phyloP scores from a whole-genome alignment of 2,329 filamentous ascomycete genomes.

The Neonectria sp. region DNA sequence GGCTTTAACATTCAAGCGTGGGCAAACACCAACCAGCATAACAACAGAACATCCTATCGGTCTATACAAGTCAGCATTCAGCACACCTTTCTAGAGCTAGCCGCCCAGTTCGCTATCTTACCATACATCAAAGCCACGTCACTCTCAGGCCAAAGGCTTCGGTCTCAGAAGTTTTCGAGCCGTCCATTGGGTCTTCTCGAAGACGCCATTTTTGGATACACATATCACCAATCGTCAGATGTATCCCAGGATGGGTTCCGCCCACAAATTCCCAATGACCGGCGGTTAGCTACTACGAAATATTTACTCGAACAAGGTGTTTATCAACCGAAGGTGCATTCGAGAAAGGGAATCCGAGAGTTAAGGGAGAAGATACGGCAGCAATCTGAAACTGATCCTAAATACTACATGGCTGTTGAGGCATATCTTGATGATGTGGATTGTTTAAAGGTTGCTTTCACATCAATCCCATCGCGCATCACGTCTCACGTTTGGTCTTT shows the following conservation, averaged over 20 bases:
- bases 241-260: background rate
- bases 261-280: background rate
- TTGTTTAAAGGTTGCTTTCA: too few species aligned
- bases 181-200: background rate
- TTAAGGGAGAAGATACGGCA: too few species aligned
- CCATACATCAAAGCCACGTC: conserved; percentile 1
- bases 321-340: background rate
- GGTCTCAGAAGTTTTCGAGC: background rate
- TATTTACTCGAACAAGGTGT: background rate
- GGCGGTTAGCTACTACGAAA: background rate
- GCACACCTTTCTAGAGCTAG: background rate
- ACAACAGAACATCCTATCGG: background rate
- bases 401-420: too few species aligned
- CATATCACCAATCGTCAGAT: background rate
- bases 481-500: too few species aligned
- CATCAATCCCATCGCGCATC: too few species aligned
- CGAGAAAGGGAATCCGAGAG: too few species aligned
- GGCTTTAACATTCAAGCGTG: background rate
- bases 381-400: too few species aligned
- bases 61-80: background rate
- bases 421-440: too few species aligned
- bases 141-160: background rate
- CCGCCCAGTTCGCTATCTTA: background rate
- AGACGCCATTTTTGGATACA: background rate
- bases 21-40: background rate